Conservation (phyloP, 2,329 filamentous ascomycete species). For the Fusarium sambucinum region DNA sequence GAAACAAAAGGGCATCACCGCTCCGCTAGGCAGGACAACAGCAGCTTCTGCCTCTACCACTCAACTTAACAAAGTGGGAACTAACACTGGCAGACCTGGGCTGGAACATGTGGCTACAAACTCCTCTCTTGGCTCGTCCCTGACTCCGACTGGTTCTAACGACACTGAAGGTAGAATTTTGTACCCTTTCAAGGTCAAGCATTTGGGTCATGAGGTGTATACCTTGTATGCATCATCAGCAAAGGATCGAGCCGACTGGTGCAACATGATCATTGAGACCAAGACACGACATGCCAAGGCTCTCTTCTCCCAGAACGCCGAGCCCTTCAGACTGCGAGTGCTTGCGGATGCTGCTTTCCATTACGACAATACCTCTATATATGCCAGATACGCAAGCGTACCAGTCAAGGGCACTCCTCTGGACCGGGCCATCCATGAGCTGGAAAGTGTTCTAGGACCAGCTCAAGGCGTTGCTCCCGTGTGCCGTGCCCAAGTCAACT, state of each 20-base stretch:
- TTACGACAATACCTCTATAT: conserved; percentile 73
- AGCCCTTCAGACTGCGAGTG: conserved; percentile 92
- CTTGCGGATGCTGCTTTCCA: conserved; percentile 93
- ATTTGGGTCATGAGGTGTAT: conserved; percentile 93
- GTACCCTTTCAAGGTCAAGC: conserved; percentile 95
- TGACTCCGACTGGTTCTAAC: conserved; percentile 62
- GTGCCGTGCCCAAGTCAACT: conserved; percentile 89
- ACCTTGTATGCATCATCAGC: conserved; percentile 86
- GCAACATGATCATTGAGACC: conserved; percentile 90
- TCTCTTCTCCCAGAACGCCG: conserved; percentile 90
- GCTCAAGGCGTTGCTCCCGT: conserved; percentile 79
- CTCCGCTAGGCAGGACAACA: conserved; percentile 69
- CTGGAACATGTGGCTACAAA: conserved; percentile 77
- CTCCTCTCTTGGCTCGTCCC: conserved; percentile 70
- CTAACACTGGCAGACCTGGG: conserved; percentile 67
- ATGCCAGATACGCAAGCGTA: conserved; percentile 73
- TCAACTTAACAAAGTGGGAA: conserved; percentile 67
- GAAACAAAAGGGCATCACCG: conserved; percentile 81
- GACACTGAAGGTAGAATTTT: conserved; percentile 85
- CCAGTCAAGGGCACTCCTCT: conserved; percentile 91
- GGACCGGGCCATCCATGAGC: conserved; percentile 88
- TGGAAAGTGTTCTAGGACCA: conserved; percentile 81
- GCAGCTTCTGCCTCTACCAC: conserved; percentile 70
- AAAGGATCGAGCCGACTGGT: conserved; percentile 87
- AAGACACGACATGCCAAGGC: conserved; percentile 94